Conservation (phyloP, 495 filamentous ascomycete genomes). For the Hapsidospora chrysogenum region DNA sequence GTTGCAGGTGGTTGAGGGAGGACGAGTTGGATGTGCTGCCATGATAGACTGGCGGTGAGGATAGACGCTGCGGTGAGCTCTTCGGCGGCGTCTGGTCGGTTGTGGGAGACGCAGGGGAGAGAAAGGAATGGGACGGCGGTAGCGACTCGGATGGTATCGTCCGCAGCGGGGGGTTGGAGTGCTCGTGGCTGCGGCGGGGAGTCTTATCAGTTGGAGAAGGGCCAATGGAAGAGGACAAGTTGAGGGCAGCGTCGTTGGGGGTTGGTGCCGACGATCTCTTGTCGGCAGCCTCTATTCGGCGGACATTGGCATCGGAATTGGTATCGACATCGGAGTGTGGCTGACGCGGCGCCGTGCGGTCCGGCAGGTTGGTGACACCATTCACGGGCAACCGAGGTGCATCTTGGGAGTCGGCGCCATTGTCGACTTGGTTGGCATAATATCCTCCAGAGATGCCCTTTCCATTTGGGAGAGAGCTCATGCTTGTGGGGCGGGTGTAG, state of each 20-base stretch:
- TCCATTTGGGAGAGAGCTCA: conserved; percentile 19
- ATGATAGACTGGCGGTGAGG: conserved; percentile 51
- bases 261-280: no score
- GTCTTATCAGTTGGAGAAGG: no score
- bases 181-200: conserved; percentile 6
- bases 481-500: conserved; percentile 13
- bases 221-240: no score
- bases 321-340: no score
- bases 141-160: conserved; percentile 2
- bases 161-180: not conserved
- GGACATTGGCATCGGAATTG: no score
- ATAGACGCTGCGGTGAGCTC: conserved; percentile 45
- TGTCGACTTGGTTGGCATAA: conserved; percentile 8
- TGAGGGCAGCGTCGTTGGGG: no score
- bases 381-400: no score
- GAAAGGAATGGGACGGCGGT: conserved; percentile 9
- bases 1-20: conserved; percentile 24
- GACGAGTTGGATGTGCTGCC: conserved; percentile 22
- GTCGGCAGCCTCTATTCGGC: no score
- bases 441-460: conserved; percentile 12
- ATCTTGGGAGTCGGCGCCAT: no score
- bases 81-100: conserved; percentile 22
- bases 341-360: no score
- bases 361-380: no score
- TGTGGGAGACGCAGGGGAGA: conserved; percentile 23